Conservation (phyloP, 2,329 filamentous ascomycete species). For the Cladophialophora carrionii region DNA sequence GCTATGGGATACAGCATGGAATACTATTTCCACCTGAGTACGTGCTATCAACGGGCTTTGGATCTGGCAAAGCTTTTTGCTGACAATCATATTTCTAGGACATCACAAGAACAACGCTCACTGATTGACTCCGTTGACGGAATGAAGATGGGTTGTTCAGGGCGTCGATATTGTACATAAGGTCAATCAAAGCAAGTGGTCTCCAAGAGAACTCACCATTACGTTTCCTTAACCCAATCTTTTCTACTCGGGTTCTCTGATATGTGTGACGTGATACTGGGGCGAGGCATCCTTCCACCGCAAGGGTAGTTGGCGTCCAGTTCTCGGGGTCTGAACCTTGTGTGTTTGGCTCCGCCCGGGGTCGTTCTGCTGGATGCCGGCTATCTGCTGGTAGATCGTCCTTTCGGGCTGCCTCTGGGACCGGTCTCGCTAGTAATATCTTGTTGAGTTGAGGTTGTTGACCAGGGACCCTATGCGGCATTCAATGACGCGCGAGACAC, state of each 20-base stretch:
- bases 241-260: not conserved
- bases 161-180: slow-evolving; percentile 16
- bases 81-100: slow-evolving; percentile 58
- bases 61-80: slow-evolving; percentile 2
- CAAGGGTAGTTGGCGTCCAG: too few species aligned
- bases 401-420: too few species aligned
- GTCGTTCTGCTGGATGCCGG: too few species aligned
- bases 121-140: slow-evolving; percentile 57
- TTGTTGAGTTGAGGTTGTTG: too few species aligned
- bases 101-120: slow-evolving; percentile 99
- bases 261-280: too few species aligned
- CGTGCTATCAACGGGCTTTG: slow-evolving; percentile 51
- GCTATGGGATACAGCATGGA: slow-evolving; percentile 91
- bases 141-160: slow-evolving; percentile 1
- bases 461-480: too few species aligned
- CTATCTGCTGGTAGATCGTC: too few species aligned
- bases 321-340: too few species aligned
- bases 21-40: slow-evolving; percentile 99
- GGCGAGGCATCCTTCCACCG: too few species aligned
- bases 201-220: not conserved
- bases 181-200: slow-evolving; percentile 11
- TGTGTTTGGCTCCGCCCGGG: too few species aligned
- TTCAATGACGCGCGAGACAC: too few species aligned
- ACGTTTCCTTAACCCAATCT: not conserved
- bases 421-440: too few species aligned